Evolutionary conservation across 331 rosid genomes (phyloP).

Genomic region (Saraca asoca): DNA sequence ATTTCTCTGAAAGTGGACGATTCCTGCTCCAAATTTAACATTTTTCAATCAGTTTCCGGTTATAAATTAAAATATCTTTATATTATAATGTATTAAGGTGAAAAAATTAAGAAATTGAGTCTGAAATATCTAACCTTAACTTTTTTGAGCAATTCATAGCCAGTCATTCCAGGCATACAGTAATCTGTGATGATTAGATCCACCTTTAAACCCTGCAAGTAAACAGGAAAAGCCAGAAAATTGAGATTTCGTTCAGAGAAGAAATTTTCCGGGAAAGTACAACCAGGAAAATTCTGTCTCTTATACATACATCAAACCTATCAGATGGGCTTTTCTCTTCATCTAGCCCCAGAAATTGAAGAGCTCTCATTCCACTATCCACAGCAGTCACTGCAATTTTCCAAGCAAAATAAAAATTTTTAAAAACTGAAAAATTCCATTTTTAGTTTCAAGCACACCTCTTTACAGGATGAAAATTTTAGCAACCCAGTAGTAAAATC

Average conservation of each 20-base stretch:
- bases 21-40: constrained; percentile 42
- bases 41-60: background rate
- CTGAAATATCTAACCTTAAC: constrained; percentile 49
- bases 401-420: background rate
- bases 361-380: constrained; percentile 73
- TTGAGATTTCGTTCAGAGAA: background rate
- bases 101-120: background rate
- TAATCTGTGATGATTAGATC: constrained; percentile 81
- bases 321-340: constrained; percentile 49
- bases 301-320: constrained; percentile 46
- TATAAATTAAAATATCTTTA: background rate
- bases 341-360: constrained; percentile 68
- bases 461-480: too few species aligned
- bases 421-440: background rate
- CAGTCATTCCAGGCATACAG: constrained; percentile 90
- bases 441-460: too few species aligned
- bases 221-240: background rate
- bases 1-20: constrained; percentile 61
- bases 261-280: background rate
- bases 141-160: constrained; percentile 72
- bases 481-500: too few species aligned
- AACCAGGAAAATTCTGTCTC: background rate
- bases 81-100: background rate
- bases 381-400: constrained; percentile 62
- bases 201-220: constrained; percentile 59